Evolutionary conservation across 2,329 filamentous ascomycete genomes (phyloP), one percentile per base, ranked within the genome.

Genomic region (Fusarium tanahbumbuense): DNA sequence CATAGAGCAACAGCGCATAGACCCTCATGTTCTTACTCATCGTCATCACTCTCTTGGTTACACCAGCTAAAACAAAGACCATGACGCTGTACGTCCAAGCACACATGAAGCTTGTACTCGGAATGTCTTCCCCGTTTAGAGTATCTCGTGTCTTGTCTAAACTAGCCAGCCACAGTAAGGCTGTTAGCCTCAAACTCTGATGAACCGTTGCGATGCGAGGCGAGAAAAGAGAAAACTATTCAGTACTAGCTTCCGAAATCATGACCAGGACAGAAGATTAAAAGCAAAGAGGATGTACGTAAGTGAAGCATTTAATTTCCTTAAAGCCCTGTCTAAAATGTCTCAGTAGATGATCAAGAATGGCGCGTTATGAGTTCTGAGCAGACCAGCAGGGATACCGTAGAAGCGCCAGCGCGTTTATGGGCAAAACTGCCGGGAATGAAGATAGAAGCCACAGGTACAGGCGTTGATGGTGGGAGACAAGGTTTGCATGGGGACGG

Each of bases 141-240:
- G 52, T 50, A 50, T 42, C 27, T 64, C 50, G 47, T 62, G 60
- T 66, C n/a, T 28, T 56, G n/a, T 25, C 27, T 27, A 27, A 27
- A 11, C 12, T 25, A 13, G 22, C 10, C 8, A 46, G 44, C 44
- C 44, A 46, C 44, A 41, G 25, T 58, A 58, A 49, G 50, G 47
- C 41, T 65, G 30, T 45, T 66, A 66, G 63, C 32, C 40, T n/a
- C 9, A 28, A 66, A 66, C 61, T 66, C 48, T 66, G 48, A 41
- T 60, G 16, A 37, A 48, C 42, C 60, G 15, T 37, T 37, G 23
- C 23, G 12, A 47, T 30, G 60, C 49, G 61, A 50, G 62, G 60
- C 49, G 61, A 50, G 68, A 64, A 53, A 73, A 73, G 71, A 73
- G 71, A 70, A 44, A 70, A 73, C 68, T 69, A 61, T 48, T 53